Conservation (phyloP, 306 rosid genomes). For the Casuarina cunninghamiana region DNA sequence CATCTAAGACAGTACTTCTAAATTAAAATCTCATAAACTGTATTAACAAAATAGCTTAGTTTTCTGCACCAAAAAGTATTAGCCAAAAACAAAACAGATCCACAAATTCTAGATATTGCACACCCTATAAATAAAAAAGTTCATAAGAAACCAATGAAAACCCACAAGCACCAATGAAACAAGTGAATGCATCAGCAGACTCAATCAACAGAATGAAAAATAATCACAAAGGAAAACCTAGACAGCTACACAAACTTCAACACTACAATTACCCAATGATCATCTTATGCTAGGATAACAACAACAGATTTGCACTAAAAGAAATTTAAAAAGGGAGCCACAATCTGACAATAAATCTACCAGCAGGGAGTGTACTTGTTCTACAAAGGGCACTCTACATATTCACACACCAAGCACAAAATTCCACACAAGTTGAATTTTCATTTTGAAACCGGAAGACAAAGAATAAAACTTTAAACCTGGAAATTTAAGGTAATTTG, state of each 20-base stretch:
- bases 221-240: neutral
- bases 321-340: neutral
- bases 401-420: neutral
- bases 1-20: neutral
- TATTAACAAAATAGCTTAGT: neutral
- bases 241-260: neutral
- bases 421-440: neutral
- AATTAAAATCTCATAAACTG: neutral
- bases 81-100: neutral
- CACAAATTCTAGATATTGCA: neutral
- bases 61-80: neutral
- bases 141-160: neutral
- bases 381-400: neutral
- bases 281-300: neutral
- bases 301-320: neutral
- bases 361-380: neutral
- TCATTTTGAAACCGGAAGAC: neutral
- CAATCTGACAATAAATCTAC: neutral
- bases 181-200: neutral
- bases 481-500: too few species aligned
- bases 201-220: neutral
- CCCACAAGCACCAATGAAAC: neutral
- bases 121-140: neutral
- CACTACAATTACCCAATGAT: neutral
- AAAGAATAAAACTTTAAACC: too few species aligned